A percentile compares a stretch with the other conserved stretches of the same genome.
Evolutionary conservation across 2,329 filamentous ascomycete genomes (phyloP).

Genomic region (Fusarium oxysporum): DNA sequence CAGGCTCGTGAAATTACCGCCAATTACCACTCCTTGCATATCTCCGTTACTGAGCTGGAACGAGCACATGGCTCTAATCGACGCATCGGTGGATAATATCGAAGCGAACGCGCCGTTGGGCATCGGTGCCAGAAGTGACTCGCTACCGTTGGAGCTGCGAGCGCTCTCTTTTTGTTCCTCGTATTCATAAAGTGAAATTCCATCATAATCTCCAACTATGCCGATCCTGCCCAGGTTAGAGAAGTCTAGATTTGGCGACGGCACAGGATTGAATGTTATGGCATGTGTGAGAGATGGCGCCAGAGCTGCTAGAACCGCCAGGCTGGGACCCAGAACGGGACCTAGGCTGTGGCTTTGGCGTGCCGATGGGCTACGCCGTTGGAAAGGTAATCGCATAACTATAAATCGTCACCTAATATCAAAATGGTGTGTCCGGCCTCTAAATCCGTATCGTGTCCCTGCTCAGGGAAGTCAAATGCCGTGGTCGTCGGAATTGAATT

Average conservation of each 20-base stretch:
- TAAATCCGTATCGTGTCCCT: constrained; percentile 1
- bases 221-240: constrained; percentile 83
- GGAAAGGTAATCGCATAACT: constrained; percentile 62
- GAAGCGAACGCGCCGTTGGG: constrained; percentile 87
- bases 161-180: constrained; percentile 79
- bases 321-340: constrained; percentile 42
- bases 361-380: constrained; percentile 55
- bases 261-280: constrained; percentile 70
- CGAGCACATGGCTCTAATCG: constrained; percentile 89
- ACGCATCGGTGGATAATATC: constrained; percentile 81
- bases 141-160: constrained; percentile 79
- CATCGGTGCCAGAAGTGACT: constrained; percentile 82
- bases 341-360: constrained; percentile 50
- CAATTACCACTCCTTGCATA: constrained; percentile 81
- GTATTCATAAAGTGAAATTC: constrained; percentile 90
- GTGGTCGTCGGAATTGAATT: constrained; percentile 28
- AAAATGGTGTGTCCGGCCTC: constrained; percentile 17
- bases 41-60: constrained; percentile 75
- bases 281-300: constrained; percentile 59
- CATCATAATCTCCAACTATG: constrained; percentile 88
- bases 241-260: constrained; percentile 81
- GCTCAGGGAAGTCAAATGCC: constrained; percentile 18
- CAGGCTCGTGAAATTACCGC: constrained; percentile 95
- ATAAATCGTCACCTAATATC: constrained; percentile 37
- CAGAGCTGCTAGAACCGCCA: constrained; percentile 57